Conservation (phyloP, 768 basidiomycete species). For the Mycena floridula region DNA sequence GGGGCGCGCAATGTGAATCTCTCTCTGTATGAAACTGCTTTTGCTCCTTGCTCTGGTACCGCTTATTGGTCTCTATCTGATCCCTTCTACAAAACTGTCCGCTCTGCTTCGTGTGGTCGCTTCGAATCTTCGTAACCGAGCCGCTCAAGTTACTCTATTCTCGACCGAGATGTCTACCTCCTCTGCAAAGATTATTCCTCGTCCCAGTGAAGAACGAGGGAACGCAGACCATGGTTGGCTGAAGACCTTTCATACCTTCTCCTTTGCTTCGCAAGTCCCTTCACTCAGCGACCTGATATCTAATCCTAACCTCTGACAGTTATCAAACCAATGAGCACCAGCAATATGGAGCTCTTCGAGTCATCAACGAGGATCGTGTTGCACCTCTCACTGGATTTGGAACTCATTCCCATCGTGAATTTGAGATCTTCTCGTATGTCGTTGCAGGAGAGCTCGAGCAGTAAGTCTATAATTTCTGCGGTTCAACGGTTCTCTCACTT, state of each 20-base stretch:
- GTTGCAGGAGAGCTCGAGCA: slow-evolving; percentile 77
- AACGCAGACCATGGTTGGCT: slow-evolving; percentile 81
- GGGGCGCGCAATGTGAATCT: too few relatives aligned
- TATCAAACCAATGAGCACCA: slow-evolving; percentile 58
- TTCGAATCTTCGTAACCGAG: not conserved
- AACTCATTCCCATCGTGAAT: slow-evolving; percentile 75
- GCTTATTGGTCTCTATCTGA: too few relatives aligned
- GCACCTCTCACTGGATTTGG: slow-evolving; percentile 74
- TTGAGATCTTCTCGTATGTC: slow-evolving; percentile 90
- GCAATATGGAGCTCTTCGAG: slow-evolving; percentile 69
- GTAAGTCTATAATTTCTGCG: slow-evolving; percentile 42
- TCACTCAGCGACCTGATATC: not conserved
- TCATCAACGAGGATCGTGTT: slow-evolving; percentile 94
- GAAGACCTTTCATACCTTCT: slow-evolving; percentile 83
- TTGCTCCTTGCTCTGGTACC: too few relatives aligned
- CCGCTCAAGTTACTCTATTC: not conserved
- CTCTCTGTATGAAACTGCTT: too few relatives aligned
- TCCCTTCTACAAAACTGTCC: too few relatives aligned
- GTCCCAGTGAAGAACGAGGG: slow-evolving; percentile 60
- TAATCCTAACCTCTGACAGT: slow-evolving; percentile 23
- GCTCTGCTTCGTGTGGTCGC: too few relatives aligned
- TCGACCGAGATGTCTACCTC: not conserved
- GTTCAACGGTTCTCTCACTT: too few relatives aligned
- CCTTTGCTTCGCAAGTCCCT: slow-evolving; percentile 56
- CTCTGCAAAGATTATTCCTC: slow-evolving; percentile 27